phyloP scores from a whole-genome alignment of 2,329 filamentous ascomycete genomes.

The Colletotrichum lentis region DNA sequence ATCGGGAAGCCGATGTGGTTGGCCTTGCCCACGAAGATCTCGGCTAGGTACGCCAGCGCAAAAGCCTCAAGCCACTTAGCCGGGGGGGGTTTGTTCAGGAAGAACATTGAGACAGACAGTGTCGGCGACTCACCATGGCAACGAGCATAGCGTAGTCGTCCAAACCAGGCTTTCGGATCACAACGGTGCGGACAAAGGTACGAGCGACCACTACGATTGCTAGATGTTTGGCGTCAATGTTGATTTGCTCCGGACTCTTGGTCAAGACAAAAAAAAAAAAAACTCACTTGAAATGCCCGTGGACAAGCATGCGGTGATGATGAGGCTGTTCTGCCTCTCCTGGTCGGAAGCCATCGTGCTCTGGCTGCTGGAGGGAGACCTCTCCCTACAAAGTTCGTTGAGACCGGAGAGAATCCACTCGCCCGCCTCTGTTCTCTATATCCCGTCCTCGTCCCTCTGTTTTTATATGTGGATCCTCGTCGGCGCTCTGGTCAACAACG shows the following conservation, averaged over 20 bases:
- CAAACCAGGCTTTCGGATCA: conserved; percentile 39
- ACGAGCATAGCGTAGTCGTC: conserved; percentile 40
- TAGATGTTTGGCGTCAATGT: neutral
- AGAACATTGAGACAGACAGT: neutral
- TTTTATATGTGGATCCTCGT: neutral
- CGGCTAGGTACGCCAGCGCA: conserved; percentile 37
- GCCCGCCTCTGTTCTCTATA: neutral
- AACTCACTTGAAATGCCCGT: conserved; percentile 38
- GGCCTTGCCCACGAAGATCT: conserved; percentile 39
- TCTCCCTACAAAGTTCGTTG: neutral
- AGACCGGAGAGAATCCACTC: neutral
- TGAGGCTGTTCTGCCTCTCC: conserved; percentile 39
- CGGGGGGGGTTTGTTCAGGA: no score
- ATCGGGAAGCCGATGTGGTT: conserved; percentile 40
- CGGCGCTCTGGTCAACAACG: neutral
- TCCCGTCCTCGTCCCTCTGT: neutral
- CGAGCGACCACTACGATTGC: conserved; percentile 37
- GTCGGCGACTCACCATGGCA: conserved; percentile 29
- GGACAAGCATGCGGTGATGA: conserved; percentile 38
- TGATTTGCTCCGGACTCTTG: no score
- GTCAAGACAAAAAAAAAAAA: no score
- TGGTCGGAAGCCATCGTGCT: conserved; percentile 39
- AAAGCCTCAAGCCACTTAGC: conserved; percentile 8
- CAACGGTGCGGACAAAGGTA: conserved; percentile 31
- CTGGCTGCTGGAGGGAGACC: neutral